These are phyloP conservation scores for Cercospora canescens DNA, from an alignment of 2,329 filamentous ascomycete species.

Conservation along the genomic window DNA sequence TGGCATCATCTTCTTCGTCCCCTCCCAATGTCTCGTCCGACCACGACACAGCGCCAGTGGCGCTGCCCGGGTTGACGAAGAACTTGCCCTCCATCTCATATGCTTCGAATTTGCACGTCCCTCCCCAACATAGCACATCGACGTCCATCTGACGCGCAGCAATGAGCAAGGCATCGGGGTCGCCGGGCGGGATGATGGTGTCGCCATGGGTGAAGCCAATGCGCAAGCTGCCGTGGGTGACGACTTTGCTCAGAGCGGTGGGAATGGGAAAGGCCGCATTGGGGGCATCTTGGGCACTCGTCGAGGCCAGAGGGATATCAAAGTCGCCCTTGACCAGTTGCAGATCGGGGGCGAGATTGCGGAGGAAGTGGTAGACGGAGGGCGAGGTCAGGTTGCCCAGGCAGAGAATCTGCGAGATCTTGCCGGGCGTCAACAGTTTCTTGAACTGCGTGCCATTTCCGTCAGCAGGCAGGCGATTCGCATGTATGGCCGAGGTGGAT, in stretches of 20 bases:
- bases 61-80: conserved; percentile 69
- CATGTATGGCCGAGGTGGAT: conserved; percentile 13
- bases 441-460: conserved; percentile 43
- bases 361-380: conserved; percentile 59
- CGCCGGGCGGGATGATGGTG: conserved; percentile 68
- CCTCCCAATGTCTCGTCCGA: conserved; percentile 40
- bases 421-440: conserved; percentile 59
- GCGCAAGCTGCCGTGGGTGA: conserved; percentile 66
- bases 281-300: conserved; percentile 20
- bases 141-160: conserved; percentile 71
- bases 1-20: conserved; percentile 59
- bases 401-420: conserved; percentile 60
- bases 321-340: conserved; percentile 72
- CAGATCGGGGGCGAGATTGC: conserved; percentile 59
- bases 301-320: conserved; percentile 66
- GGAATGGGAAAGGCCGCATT: conserved; percentile 33
- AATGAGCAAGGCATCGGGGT: conserved; percentile 66
- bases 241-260: conserved; percentile 64
- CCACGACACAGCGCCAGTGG: conserved; percentile 65
- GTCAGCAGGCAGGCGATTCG: conserved; percentile 4
- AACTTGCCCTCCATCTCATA: conserved; percentile 73
- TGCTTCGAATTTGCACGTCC: conserved; percentile 69
- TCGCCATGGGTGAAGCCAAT: conserved; percentile 72
- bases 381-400: conserved; percentile 60
- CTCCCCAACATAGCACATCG: conserved; percentile 68